A percentile compares a stretch with the other conserved stretches of the same genome.
Evolutionary conservation across 352 stramenopile genomes (phyloP).

Genomic region (Globisporangium nodosum): DNA sequence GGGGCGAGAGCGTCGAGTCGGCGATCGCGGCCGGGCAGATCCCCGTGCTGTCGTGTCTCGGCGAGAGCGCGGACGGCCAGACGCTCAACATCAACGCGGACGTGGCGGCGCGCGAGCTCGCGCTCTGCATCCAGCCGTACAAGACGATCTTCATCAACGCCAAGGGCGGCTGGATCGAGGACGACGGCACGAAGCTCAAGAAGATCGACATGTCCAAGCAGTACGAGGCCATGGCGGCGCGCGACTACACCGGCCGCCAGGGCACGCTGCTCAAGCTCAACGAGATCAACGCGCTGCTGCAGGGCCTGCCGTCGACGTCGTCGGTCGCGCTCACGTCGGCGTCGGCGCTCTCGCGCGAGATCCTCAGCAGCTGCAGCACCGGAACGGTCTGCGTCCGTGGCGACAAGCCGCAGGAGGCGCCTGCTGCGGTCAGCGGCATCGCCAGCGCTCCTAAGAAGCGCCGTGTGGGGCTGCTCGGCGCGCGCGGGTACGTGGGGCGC

Average conservation of each 20-base stretch:
- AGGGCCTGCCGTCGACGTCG: slow-evolving; percentile 67
- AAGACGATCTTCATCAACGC: slow-evolving; percentile 89
- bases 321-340: slow-evolving; percentile 86
- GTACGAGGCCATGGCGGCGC: slow-evolving; percentile 67
- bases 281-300: slow-evolving; percentile 83
- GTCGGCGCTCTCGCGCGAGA: slow-evolving; percentile 70
- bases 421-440: slow-evolving; percentile 13
- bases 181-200: slow-evolving; percentile 80
- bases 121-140: slow-evolving; percentile 74
- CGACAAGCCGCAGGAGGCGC: slow-evolving; percentile 18
- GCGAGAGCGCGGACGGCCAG: slow-evolving; percentile 64
- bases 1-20: slow-evolving; percentile 57
- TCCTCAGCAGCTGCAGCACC: slow-evolving; percentile 80
- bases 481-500: slow-evolving; percentile 80
- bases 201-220: slow-evolving; percentile 78
- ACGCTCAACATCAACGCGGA: slow-evolving; percentile 90
- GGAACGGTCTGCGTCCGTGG: slow-evolving; percentile 82
- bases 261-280: slow-evolving; percentile 90
- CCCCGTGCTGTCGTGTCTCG: slow-evolving; percentile 81
- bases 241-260: slow-evolving; percentile 85
- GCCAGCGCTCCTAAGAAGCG: slow-evolving; percentile 38
- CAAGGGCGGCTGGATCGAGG: slow-evolving; percentile 86
- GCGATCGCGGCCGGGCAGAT: slow-evolving; percentile 70
- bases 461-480: slow-evolving; percentile 81
- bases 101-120: slow-evolving; percentile 74